Evolutionary conservation across 106 monocot species (phyloP), one percentile per base, ranked within the genome.

Genomic region (Dactylorhiza incarnata): DNA sequence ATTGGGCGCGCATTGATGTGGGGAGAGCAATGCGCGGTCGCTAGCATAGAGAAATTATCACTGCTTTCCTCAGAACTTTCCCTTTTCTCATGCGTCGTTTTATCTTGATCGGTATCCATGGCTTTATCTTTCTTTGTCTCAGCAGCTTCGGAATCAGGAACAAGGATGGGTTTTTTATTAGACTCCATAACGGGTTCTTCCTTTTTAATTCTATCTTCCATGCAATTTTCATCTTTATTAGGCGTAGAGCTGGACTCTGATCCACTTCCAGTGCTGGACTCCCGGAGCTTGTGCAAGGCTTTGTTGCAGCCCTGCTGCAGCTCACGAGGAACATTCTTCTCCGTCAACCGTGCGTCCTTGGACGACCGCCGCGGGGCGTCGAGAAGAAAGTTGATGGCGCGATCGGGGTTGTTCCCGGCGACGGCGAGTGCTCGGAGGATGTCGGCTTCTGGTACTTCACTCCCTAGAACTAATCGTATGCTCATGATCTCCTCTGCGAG

Each of bases 361-460:
- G 17, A 82, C 22, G 75, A 89, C 81, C 68, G 62, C 80, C 8
- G 17, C 20, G 79, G 76, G 44, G 70, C 50, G 54, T 95, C 92
- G 22, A 95, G 88, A 68, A 95, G 87, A 16, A 86, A 65, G 74
- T 89, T 86, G 80, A 92, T 81, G 53, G 95, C 95, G 10, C 89
- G 86, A 51, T 85, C 73, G 13, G 78, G 45, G 74, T 95, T 88
- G 76, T 84, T 86, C 5, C 89, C 95, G 52, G 87, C 61, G 49
- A 68, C 29, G 9, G 71, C 50, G 45, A 95, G 89, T 12, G 92
- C 89, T 37, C 48, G 49, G 25, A 84, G 29, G 77, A 92, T 86
- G 68, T 73, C 80, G 10, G 20, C 29, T 6, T 84, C 75, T 13
- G 61, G 9, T 17, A 73, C 5, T 0, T 52, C 66, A 2, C 61